Evolutionary conservation across 495 filamentous ascomycete genomes (phyloP).

Genomic region (Xylaria nigripes): DNA sequence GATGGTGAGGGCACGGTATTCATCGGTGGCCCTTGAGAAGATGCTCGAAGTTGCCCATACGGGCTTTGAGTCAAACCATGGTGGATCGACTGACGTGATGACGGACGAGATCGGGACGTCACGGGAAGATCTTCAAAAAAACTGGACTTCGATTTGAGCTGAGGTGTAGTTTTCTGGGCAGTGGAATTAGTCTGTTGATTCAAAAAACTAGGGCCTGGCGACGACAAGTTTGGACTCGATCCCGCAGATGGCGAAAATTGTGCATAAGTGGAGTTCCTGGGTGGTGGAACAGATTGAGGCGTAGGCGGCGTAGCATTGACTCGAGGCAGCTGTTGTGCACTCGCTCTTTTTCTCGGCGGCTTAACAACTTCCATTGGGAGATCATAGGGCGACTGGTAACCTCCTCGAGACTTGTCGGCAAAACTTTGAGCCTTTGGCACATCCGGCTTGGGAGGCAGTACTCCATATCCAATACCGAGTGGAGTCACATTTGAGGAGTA

Average conservation of each 20-base stretch:
- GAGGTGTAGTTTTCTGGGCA: constrained; percentile 23
- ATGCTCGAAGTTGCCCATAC: constrained; percentile 22
- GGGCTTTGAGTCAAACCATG: constrained; percentile 34
- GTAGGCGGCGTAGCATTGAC: constrained; percentile 27
- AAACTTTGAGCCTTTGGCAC: constrained; percentile 67
- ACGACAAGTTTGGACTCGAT: constrained; percentile 27
- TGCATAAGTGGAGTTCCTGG: constrained; percentile 49
- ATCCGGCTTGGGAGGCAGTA: constrained; percentile 30
- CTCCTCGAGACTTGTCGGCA: constrained; percentile 77
- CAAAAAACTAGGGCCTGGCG: constrained; percentile 30
- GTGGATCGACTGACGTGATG: constrained; percentile 33
- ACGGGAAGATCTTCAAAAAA: constrained; percentile 90
- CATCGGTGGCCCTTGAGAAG: constrained; percentile 28
- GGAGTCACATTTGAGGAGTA: constrained; percentile 36
- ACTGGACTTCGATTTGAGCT: constrained; percentile 37
- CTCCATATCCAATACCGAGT: constrained; percentile 33
- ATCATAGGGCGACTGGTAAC: constrained; percentile 90
- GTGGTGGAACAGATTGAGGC: constrained; percentile 43
- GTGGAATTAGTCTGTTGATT: constrained; percentile 20
- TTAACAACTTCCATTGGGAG: constrained; percentile 79
- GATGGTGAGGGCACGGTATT: constrained; percentile 16
- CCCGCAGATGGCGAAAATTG: constrained; percentile 28
- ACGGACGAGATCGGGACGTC: constrained; percentile 47
- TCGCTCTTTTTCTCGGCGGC: constrained; percentile 54
- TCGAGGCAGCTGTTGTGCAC: constrained; percentile 33